These are phyloP conservation scores for Mortierella sp. DNA, from an alignment of 371 early-diverging fungal species.

Conservation along the genomic window DNA sequence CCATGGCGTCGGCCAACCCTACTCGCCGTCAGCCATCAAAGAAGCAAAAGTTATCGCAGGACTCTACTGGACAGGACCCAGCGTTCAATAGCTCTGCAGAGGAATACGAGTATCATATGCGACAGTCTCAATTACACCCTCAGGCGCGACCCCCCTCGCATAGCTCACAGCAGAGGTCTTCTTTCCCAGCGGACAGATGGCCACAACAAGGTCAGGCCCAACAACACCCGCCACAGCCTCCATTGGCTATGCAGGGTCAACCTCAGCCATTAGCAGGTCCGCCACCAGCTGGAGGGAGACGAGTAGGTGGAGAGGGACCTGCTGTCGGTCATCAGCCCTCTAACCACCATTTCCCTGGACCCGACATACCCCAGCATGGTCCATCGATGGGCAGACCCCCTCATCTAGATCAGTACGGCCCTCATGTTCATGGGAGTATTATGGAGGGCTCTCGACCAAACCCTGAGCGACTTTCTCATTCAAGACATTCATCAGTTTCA, in stretches of 20 bases:
- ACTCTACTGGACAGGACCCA: conserved; percentile 15
- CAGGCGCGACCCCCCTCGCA: conserved; percentile 13
- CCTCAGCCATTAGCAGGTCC: conserved; percentile 4
- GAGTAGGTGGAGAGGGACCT: conserved; percentile 19
- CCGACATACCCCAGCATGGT: conserved; percentile 18
- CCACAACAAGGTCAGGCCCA: conserved; percentile 18
- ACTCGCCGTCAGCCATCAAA: conserved; percentile 30
- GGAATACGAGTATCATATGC: conserved; percentile 33
- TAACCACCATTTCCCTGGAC: conserved; percentile 15
- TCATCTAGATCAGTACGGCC: conserved; percentile 24
- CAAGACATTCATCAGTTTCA: conserved; percentile 36
- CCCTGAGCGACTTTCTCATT: conserved; percentile 31
- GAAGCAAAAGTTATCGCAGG: conserved; percentile 41
- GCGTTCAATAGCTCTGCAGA: conserved; percentile 7
- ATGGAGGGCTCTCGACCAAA: conserved; percentile 21
- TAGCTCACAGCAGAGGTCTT: conserved; percentile 15
- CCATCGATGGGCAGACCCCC: background rate
- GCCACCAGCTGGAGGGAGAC: conserved; percentile 12
- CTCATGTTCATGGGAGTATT: background rate
- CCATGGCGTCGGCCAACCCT: background rate
- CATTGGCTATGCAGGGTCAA: conserved; percentile 5
- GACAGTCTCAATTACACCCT: conserved; percentile 29
- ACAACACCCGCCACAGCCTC: conserved; percentile 2
- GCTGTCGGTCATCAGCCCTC: conserved; percentile 13
- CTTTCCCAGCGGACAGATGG: conserved; percentile 28